Evolutionary conservation across 1,284 basidiomycete genomes (phyloP), one percentile per base, ranked within the genome.

Genomic region (Ustilago trichophora): DNA sequence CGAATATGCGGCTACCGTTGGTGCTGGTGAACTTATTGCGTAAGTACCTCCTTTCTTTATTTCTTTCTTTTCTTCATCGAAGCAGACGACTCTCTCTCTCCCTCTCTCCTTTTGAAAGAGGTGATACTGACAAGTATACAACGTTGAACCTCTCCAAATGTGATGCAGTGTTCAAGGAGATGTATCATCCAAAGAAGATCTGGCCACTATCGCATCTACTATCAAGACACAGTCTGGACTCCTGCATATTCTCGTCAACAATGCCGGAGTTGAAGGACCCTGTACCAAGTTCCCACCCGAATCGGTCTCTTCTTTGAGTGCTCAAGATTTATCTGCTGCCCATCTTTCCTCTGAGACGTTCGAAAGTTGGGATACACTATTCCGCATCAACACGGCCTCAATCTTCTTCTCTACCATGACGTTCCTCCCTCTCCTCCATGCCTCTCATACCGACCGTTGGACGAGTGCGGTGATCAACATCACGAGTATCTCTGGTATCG

Each of bases 171-270:
- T 77, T 9, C 59, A 68, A 27, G 63, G 51, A 0, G 73, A 77
- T 35, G 68, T 75, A 0, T 56, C 54, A 6, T 57, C 45, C 10
- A 73, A 76, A 36, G 50, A 48, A 4, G 63, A 73, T 12, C 54
- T 73, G 1, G 38, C 45, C 0, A 16, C 25, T 0, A 56, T 70
- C 19, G 75, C 67, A 1, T 24, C 46, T 0, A 32, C 51, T 31
- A 50, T 76, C 33, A 16, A 54, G n/a, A 5, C 10, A 0, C 22
- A 25, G 3, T 51, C 62, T 1, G 70, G 58, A 0, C 44, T 46
- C 24, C 44, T 77, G 11, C 60, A 78, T 60, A 62, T 78, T 18
- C 54, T 78, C 15, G 48, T 78, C 40, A 78, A 78, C 71, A 78
- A 78, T 24, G 65, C 71, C 3, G 75, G 75, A 5, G 38, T 78